Evolutionary conservation across 2,329 filamentous ascomycete species (phyloP).

Genomic region (Sporothrix pallida): DNA sequence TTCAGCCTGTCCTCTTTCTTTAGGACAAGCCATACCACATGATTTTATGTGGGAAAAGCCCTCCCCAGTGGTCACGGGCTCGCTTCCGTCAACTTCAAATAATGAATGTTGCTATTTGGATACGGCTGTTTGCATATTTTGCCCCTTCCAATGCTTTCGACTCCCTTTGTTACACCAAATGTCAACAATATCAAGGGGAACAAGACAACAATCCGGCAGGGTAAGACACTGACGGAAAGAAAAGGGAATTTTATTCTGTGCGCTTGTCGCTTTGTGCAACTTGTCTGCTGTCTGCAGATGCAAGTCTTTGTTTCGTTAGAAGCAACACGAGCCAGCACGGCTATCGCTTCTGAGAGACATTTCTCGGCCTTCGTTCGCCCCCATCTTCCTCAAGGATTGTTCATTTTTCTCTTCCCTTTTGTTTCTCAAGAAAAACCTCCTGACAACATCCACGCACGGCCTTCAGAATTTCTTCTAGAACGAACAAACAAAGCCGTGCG

Average conservation of each 20-base stretch:
- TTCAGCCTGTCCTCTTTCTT: not conserved
- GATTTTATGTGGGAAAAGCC: not conserved
- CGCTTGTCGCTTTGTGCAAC: constrained; percentile 13
- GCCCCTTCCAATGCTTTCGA: not conserved
- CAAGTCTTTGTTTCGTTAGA: not conserved
- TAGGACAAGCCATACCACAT: not conserved
- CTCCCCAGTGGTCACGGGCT: not conserved
- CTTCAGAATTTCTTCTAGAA: not conserved
- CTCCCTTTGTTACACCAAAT: constrained; percentile 22
- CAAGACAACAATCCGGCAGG: not conserved
- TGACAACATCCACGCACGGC: not conserved
- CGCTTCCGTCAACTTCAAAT: constrained; percentile 10
- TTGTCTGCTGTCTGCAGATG: not conserved
- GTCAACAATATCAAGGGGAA: constrained; percentile 25
- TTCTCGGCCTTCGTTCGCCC: not conserved
- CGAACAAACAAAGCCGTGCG: not conserved
- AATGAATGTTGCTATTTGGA: not conserved
- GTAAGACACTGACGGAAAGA: constrained; percentile 20
- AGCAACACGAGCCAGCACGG: not conserved
- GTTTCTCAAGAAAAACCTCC: not conserved
- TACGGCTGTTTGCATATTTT: constrained; percentile 10
- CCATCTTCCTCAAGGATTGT: not conserved
- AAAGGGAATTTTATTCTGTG: constrained; percentile 16
- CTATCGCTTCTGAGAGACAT: not conserved
- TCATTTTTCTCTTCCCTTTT: no score